Percentiles rank a stretch among this genome's conserved stretches.
Evolutionary conservation across 73 alveolate genomes (phyloP).

Genomic region (Paramecium octaurelia): DNA sequence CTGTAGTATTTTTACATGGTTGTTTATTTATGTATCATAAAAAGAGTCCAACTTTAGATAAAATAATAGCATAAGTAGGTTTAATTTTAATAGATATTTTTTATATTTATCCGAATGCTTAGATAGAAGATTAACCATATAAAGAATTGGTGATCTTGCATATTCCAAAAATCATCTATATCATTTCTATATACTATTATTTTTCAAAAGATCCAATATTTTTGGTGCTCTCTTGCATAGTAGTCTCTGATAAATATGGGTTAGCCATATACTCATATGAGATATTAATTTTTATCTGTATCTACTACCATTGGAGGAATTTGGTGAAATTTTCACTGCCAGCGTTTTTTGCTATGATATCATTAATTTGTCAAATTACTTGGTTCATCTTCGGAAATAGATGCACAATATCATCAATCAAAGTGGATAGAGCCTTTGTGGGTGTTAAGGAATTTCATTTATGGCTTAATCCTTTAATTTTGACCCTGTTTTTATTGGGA

Average conservation of each 20-base stretch:
- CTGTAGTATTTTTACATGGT: neutral
- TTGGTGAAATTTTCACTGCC: neutral
- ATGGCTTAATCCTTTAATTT: neutral
- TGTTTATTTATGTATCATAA: neutral
- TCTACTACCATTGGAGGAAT: neutral
- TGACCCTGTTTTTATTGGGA: neutral
- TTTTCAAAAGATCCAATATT: neutral
- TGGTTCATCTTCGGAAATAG: neutral
- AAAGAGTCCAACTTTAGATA: neutral
- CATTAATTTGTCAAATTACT: neutral
- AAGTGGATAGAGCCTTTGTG: neutral
- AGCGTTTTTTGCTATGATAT: neutral
- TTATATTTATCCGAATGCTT: neutral
- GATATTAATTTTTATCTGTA: neutral
- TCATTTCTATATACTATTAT: neutral
- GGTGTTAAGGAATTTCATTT: neutral
- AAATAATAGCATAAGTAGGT: neutral
- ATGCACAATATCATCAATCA: neutral
- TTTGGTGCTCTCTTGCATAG: neutral
- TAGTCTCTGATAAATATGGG: neutral
- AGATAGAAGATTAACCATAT: neutral
- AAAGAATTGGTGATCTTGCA: neutral
- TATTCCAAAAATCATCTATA: neutral
- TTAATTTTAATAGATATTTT: neutral
- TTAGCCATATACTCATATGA: neutral